Percentiles rank a stretch among this genome's conserved stretches.
These are phyloP conservation scores for Emergomyces pasteurianus DNA, from an alignment of 2,329 filamentous ascomycete species.

Conservation along the genomic window DNA sequence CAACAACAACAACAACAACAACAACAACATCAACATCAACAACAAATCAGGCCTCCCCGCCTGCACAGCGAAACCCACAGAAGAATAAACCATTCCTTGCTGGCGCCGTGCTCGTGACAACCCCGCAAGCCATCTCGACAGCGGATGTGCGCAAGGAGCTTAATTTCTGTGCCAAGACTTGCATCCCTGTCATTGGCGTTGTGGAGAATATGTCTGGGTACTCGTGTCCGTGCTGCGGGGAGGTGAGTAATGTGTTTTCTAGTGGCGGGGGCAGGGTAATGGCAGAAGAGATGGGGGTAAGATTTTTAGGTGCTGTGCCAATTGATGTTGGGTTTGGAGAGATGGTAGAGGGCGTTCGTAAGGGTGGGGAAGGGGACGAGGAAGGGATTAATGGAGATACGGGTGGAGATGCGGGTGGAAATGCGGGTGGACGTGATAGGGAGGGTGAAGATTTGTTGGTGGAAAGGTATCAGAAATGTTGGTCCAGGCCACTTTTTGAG, in stretches of 20 bases:
- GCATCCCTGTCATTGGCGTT: slow-evolving; percentile 69
- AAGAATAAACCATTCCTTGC: slow-evolving; percentile 49
- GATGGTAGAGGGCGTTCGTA: slow-evolving; percentile 55
- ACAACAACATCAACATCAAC: too few species aligned
- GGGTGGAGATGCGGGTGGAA: slow-evolving; percentile 5
- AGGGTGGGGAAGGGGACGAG: slow-evolving; percentile 12
- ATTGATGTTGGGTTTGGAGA: slow-evolving; percentile 88
- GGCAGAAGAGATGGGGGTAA: slow-evolving; percentile 73
- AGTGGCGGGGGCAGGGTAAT: slow-evolving; percentile 82
- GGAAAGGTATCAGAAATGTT: slow-evolving; percentile 33
- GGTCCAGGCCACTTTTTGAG: slow-evolving; percentile 32
- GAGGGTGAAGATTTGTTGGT: slow-evolving; percentile 22
- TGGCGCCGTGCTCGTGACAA: slow-evolving; percentile 90
- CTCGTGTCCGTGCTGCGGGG: slow-evolving; percentile 50
- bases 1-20: too few species aligned
- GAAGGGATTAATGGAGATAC: slow-evolving; percentile 4
- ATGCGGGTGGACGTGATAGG: slow-evolving; percentile 7
- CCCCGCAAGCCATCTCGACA: slow-evolving; percentile 85
- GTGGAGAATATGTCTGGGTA: slow-evolving; percentile 78
- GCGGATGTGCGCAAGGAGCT: slow-evolving; percentile 90
- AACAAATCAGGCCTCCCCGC: slow-evolving; percentile 34
- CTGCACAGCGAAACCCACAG: slow-evolving; percentile 6
- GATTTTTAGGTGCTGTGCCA: slow-evolving; percentile 75
- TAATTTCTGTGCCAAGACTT: slow-evolving; percentile 82
- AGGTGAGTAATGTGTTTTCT: slow-evolving; percentile 89